Evolutionary conservation across 2,329 filamentous ascomycete genomes (phyloP), one percentile per base, ranked within the genome.

Genomic region (Knoxdaviesia capensis): DNA sequence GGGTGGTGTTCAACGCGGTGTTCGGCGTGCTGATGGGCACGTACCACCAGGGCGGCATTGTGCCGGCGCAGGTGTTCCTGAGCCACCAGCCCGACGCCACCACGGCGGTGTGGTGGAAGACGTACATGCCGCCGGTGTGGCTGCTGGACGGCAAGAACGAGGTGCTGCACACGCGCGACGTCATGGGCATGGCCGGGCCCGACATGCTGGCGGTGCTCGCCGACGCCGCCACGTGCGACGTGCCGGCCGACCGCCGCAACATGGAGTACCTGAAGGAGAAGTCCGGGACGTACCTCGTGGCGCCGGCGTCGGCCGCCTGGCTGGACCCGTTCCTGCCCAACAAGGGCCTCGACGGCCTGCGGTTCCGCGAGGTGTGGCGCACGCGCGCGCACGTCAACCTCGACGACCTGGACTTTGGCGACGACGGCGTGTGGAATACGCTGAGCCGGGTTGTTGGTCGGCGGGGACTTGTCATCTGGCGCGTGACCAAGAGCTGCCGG

Each of bases 31-130:
- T 88, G 39, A 86, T 87, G 78, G 82, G 82, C n/a, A 62, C 74
- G 4, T 88, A 84, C 53, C 82, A 88, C 55, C 82, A 88, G 59
- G 82, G 79, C 31, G 82, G 82, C 37, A 72, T 87, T 30, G 68
- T 88, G 1, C 79, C 81, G 0, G 75, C 74, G 6, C 82, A 88
- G 52, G 73, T 80, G 1, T 83, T 83, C 53, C 66, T 88, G 52
- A 80, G 75, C 52, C 71, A 71, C 43, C 76, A 81, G 48, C 66
- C 72, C 5, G 77, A 80, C 47, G 74, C 80, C 6, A 76, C 74
- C 2, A 68, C 78, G 33, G 78, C 77, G 4, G 66, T 82, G 41
- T 88, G 82, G 82, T 88, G 82, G 82, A 87, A 86, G 56, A 87
- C 82, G 1, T 87, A 87, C 54, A 81, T 77, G 54, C 82, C 82